Percentiles rank a stretch among this genome's conserved stretches.
Evolutionary conservation across 257 asterid genomes (phyloP).

Genomic region (Phtheirospermum japonicum): DNA sequence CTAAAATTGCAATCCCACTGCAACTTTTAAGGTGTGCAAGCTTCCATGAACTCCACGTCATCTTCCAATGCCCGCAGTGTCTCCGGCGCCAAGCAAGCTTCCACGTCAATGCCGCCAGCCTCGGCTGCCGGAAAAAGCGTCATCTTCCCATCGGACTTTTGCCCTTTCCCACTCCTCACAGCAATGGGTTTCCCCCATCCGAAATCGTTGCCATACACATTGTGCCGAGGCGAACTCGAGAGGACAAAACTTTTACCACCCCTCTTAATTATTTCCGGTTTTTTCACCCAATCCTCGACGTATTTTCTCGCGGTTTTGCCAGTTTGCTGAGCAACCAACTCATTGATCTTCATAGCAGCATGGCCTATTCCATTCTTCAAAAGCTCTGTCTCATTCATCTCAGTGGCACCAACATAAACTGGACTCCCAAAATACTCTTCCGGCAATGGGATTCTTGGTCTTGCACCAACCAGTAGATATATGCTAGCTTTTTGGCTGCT

Average conservation of each 20-base stretch:
- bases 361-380: conserved; percentile 30
- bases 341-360: conserved; percentile 33
- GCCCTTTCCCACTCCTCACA: conserved; percentile 45
- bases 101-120: conserved; percentile 49
- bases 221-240: conserved; percentile 47
- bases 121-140: conserved; percentile 37
- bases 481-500: conserved; percentile 5
- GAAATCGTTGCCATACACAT: conserved; percentile 51
- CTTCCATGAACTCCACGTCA: conserved; percentile 44
- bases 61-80: conserved; percentile 32
- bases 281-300: conserved; percentile 31
- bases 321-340: conserved; percentile 24
- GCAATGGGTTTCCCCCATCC: conserved; percentile 60
- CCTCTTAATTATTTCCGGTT: conserved; percentile 18
- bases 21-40: too few species aligned
- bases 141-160: conserved; percentile 44
- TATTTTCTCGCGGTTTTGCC: conserved; percentile 4
- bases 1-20: too few species aligned
- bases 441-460: conserved; percentile 38
- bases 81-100: conserved; percentile 39
- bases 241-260: conserved; percentile 12
- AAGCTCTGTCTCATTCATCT: conserved; percentile 3
- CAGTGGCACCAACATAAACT: not conserved
- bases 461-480: conserved; percentile 23
- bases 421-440: conserved; percentile 47